Conservation (phyloP, 768 basidiomycete genomes). For the Lactifluus piperatus region DNA sequence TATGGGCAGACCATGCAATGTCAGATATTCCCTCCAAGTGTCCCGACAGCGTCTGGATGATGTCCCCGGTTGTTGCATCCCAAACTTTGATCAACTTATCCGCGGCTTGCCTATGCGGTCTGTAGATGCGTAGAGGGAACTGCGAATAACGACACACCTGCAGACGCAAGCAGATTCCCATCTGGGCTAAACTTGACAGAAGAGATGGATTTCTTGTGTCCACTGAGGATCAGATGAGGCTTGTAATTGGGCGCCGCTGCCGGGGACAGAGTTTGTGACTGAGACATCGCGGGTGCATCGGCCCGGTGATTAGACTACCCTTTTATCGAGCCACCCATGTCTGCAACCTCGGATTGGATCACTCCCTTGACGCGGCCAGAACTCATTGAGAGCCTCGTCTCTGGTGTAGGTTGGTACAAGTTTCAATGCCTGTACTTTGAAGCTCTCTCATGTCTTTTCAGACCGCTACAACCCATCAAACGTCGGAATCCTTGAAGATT, state of each 20-base stretch:
- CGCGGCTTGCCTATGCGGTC: slow-evolving; percentile 53
- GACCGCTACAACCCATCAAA: slow-evolving; percentile 98
- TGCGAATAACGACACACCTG: slow-evolving; percentile 45
- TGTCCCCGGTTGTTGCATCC: slow-evolving; percentile 64
- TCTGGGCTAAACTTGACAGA: slow-evolving; percentile 85
- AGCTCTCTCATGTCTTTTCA: slow-evolving; percentile 26
- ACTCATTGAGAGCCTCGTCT: slow-evolving; percentile 85
- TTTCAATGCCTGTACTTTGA: background rate
- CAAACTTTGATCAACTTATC: slow-evolving; percentile 80
- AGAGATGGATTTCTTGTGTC: slow-evolving; percentile 78
- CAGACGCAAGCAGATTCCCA: slow-evolving; percentile 73
- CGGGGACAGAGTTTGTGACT: background rate
- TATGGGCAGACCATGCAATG: slow-evolving; percentile 81
- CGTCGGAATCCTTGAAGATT: slow-evolving; percentile 88
- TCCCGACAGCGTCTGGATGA: slow-evolving; percentile 62
- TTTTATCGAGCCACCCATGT: slow-evolving; percentile 30
- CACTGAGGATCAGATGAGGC: slow-evolving; percentile 55
- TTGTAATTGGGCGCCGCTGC: slow-evolving; percentile 42
- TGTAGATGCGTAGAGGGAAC: slow-evolving; percentile 20
- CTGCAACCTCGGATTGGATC: slow-evolving; percentile 53
- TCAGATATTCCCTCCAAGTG: slow-evolving; percentile 84
- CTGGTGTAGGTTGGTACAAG: slow-evolving; percentile 65
- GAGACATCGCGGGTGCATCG: background rate
- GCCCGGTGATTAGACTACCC: background rate
- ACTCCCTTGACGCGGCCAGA: slow-evolving; percentile 72